phyloP scores from a whole-genome alignment of 2,329 filamentous ascomycete genomes.

The Neocatenulostroma microsporum region DNA sequence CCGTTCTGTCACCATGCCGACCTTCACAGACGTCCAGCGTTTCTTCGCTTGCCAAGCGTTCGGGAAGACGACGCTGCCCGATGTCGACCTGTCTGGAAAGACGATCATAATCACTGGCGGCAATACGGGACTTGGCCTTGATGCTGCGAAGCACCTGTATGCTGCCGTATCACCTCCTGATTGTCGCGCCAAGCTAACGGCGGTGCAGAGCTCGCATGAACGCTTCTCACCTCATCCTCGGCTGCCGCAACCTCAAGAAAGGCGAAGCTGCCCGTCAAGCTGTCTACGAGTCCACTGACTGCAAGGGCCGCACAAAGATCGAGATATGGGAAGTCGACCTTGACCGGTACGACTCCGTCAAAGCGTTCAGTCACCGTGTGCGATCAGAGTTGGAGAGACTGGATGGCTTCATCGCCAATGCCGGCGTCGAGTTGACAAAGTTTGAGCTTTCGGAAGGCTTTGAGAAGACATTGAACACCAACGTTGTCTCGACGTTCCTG shows the following conservation, averaged over 20 bases:
- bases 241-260: conserved; percentile 2
- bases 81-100: conserved; percentile 1
- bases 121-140: conserved; percentile 2
- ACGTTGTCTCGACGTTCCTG: conserved; percentile 6
- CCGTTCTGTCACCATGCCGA: conserved; percentile 3
- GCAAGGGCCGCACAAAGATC: not conserved
- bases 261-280: conserved; percentile 5
- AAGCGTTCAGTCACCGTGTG: not conserved
- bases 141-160: conserved; percentile 3
- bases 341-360: not conserved
- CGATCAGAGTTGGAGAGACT: not conserved
- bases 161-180: not conserved
- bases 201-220: conserved; percentile 1
- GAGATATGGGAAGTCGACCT: conserved; percentile 4
- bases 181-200: not conserved
- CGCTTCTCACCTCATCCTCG: not conserved
- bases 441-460: conserved; percentile 5
- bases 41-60: not conserved
- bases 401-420: conserved; percentile 8
- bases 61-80: not conserved
- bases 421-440: conserved; percentile 3
- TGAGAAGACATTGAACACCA: conserved; percentile 5
- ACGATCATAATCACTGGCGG: conserved; percentile 1
- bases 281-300: too few species aligned
- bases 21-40: not conserved